Base-by-base conservation (phyloP, 1,139 yeast genomes). In the Suhomyces taliae region DNA sequence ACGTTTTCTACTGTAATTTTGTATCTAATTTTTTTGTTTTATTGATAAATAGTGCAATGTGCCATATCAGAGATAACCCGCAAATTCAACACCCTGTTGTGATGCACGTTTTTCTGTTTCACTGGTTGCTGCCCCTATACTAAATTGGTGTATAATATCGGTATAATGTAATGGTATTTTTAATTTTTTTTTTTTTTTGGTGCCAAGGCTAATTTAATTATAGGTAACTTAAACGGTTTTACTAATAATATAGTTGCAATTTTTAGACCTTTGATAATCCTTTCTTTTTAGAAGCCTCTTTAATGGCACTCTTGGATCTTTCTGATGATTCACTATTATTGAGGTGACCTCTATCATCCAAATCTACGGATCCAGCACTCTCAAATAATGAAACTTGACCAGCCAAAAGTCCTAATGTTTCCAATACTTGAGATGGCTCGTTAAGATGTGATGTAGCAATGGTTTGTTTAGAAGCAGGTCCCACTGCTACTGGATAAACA, bases 391-490 rank as follows among this genome's bases (percentile, higher is more conserved):
- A 83, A 14, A 85, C 90, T 48, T 81, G 81, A 9, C 95, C 96
- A 6, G 89, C 81, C 47, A 90, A 71, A 46, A 87, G 72, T 1
- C 95, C 96, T 54, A 93, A 70, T 1, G 96, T 87, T 50, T 90
- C 96, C 51, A 91, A 68, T 1, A 91, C 97, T 57, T 88, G 90
- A 27, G 79, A 72, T 3, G 98, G 97, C 62, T 90, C 96, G 44
- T 86, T 79, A 60, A 93, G 74, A 65, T 93, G 97, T 43, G 96
- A 83, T 37, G 88, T 85, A 0, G 99, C 99, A 32, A 85, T 79
- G 0, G 99, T 93, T 57, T 82, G 78, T 64, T 91, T 91, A 19
- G 90, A 84, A 1, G 97, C 95, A 3, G 98, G 96, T 0, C 99
- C 99, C 39, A 93, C 96, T 15, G 96, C 89, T 33, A 90, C 93